phyloP scores from a whole-genome alignment of 2,329 filamentous ascomycete species.

The Pseudogymnoascus sp. region DNA sequence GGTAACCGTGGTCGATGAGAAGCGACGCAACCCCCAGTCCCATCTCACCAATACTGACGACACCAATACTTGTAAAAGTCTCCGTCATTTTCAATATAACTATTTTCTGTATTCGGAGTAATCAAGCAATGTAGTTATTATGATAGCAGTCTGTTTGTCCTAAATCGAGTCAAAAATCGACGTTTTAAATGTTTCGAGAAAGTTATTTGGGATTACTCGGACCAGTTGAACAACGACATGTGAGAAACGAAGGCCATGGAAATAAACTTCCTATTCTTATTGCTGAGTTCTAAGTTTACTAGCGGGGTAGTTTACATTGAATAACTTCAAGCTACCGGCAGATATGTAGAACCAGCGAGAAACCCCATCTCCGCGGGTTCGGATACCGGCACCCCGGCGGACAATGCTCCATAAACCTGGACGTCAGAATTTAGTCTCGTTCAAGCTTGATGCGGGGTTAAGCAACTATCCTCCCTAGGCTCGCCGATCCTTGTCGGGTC shows the following conservation, averaged over 20 bases:
- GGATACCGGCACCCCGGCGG: not conserved
- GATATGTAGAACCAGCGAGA: not conserved
- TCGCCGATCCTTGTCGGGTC: not conserved
- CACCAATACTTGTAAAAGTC: slow-evolving; percentile 35
- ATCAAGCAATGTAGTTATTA: not conserved
- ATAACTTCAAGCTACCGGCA: not conserved
- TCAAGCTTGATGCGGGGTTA: not conserved
- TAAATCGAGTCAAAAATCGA: not conserved
- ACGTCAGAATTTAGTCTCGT: not conserved
- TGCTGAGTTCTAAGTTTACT: not conserved
- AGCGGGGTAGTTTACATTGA: not conserved
- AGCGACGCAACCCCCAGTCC: slow-evolving; percentile 52
- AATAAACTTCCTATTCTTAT: not conserved
- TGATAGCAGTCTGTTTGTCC: not conserved
- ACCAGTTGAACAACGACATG: not conserved
- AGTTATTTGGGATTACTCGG: not conserved
- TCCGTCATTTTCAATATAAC: not conserved
- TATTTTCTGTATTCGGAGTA: not conserved
- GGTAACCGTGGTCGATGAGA: slow-evolving; percentile 47
- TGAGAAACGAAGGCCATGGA: not conserved
- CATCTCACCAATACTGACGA: slow-evolving; percentile 60
- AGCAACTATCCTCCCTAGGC: not conserved
- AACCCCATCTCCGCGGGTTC: not conserved
- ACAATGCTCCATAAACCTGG: not conserved
- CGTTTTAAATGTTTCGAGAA: not conserved